Evolutionary conservation across 352 stramenopile species (phyloP).

Genomic region (Phytophthora syringae): DNA sequence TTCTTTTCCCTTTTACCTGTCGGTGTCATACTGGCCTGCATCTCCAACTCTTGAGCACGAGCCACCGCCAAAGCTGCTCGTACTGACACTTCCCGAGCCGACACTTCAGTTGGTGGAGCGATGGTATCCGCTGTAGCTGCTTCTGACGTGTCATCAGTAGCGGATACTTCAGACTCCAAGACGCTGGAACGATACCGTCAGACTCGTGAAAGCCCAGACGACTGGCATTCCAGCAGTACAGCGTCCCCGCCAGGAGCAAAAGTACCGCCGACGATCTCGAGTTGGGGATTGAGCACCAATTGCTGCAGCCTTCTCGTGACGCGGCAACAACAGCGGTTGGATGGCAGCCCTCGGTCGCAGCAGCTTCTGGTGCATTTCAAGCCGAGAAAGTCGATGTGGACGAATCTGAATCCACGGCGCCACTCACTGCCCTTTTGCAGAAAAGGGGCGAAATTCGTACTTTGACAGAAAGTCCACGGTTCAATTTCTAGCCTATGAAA

Average conservation of each 20-base stretch:
- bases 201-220: background rate
- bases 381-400: constrained; percentile 18
- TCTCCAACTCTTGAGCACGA: constrained; percentile 21
- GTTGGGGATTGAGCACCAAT: too few species aligned
- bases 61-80: constrained; percentile 24
- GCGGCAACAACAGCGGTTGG: constrained; percentile 9
- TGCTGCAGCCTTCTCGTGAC: background rate
- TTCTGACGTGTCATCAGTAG: background rate
- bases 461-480: too few species aligned
- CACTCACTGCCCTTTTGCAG: too few species aligned
- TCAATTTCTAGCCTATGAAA: too few species aligned
- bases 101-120: constrained; percentile 3
- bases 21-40: constrained; percentile 9
- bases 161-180: background rate
- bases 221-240: constrained; percentile 29
- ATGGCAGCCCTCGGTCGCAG: constrained; percentile 17
- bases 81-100: constrained; percentile 21
- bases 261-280: too few species aligned
- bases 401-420: too few species aligned
- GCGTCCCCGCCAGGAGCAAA: constrained; percentile 11
- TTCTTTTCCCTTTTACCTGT: constrained; percentile 27
- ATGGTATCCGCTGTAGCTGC: background rate
- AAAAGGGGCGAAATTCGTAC: too few species aligned
- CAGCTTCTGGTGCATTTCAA: constrained; percentile 21
- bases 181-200: background rate